Evolutionary conservation across 1,139 yeast genomes (phyloP).

Genomic region (Debaryomyces sp.): DNA sequence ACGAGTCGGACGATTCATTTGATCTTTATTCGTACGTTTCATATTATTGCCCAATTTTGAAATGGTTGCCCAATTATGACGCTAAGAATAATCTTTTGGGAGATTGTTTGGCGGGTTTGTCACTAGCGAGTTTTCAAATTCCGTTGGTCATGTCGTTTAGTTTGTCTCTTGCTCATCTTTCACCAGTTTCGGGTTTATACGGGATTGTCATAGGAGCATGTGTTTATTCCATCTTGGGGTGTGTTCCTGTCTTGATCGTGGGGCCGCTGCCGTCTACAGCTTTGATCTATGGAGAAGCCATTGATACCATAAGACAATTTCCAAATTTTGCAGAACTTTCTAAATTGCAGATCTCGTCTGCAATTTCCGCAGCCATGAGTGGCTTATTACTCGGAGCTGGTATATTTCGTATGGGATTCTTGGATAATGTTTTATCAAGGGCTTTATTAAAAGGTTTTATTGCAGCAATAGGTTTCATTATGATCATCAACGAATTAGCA

Average conservation of each 20-base stretch:
- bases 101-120: slow-evolving; percentile 35
- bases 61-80: slow-evolving; percentile 34
- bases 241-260: slow-evolving; percentile 37
- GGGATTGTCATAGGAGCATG: slow-evolving; percentile 31
- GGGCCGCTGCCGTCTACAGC: slow-evolving; percentile 41
- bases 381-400: slow-evolving; percentile 33
- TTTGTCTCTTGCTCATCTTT: slow-evolving; percentile 34
- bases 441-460: slow-evolving; percentile 37
- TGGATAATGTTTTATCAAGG: slow-evolving; percentile 34
- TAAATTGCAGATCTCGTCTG: slow-evolving; percentile 28
- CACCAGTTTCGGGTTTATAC: slow-evolving; percentile 35
- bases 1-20: slow-evolving; percentile 12
- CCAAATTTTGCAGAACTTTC: slow-evolving; percentile 17
- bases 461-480: slow-evolving; percentile 39
- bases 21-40: slow-evolving; percentile 30
- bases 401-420: slow-evolving; percentile 31
- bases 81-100: slow-evolving; percentile 21
- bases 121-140: slow-evolving; percentile 37
- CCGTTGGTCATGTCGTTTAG: slow-evolving; percentile 41
- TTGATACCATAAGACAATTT: slow-evolving; percentile 24
- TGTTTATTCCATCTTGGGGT: slow-evolving; percentile 32
- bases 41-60: slow-evolving; percentile 35
- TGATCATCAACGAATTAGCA: slow-evolving; percentile 34
- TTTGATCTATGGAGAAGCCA: slow-evolving; percentile 32
- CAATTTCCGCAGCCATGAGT: slow-evolving; percentile 27